Conservation (phyloP, 805 yeast species). For the Wickerhamomyces hampshirensis region DNA sequence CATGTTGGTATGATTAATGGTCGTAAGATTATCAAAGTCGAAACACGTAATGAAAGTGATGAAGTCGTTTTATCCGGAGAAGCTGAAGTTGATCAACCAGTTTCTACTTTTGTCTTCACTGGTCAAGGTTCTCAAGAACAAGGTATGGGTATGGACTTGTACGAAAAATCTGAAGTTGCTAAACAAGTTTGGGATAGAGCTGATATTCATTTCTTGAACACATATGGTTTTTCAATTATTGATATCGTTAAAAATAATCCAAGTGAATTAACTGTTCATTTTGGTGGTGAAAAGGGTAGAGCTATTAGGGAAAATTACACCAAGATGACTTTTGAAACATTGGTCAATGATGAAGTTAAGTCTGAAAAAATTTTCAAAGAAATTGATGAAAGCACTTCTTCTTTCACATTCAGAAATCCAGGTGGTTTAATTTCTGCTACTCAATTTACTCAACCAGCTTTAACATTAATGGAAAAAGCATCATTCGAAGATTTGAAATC, state of each 20-base stretch:
- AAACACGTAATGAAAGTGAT: constrained; percentile 78
- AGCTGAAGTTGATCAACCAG: constrained; percentile 99
- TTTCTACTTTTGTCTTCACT: constrained; percentile 93
- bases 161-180: constrained; percentile 87
- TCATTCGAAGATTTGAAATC: constrained; percentile 96
- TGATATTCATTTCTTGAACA: constrained; percentile 83
- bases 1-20: constrained; percentile 99
- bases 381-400: constrained; percentile 74
- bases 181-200: constrained; percentile 97
- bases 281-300: constrained; percentile 98
- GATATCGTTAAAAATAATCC: constrained; percentile 96
- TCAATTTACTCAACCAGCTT: constrained; percentile 98
- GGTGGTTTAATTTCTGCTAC: constrained; percentile 96
- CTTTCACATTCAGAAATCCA: constrained; percentile 86
- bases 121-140: constrained; percentile 99
- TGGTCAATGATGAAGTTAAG: constrained; percentile 75
- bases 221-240: constrained; percentile 95
- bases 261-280: constrained; percentile 88
- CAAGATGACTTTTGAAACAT: constrained; percentile 96
- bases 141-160: constrained; percentile 99
- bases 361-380: constrained; percentile 95
- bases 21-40: constrained; percentile 92
- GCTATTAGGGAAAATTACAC: constrained; percentile 90
- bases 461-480: constrained; percentile 98
- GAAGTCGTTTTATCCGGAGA: constrained; percentile 85